Evolutionary conservation across 345 rosid species (phyloP), one percentile per base, ranked within the genome.

Genomic region (Erucastrum elatum): DNA sequence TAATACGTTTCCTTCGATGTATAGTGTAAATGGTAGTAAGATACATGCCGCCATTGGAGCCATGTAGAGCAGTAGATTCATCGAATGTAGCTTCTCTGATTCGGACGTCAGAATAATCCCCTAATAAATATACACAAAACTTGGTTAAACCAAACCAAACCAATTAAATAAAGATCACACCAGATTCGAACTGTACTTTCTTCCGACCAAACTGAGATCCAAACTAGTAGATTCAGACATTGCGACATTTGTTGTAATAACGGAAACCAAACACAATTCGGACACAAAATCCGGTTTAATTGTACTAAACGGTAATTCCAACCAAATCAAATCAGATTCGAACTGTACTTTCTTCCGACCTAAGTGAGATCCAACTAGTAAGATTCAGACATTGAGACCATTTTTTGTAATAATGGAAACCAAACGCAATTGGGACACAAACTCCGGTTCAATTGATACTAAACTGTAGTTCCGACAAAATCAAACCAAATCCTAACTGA

Each of bases 31-130:
- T n/a, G 99, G 99, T 61, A 95, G 65, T 68, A 95, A 84, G 76
- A 95, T 91, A 84, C 88, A 63, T 9, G 98, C 98, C 0, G 98
- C 96, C 96, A 95, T 91, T 1, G 99, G 99, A 4, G 99, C 98
- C 99, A 95, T 95, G 69, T 91, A 93, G 2, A 95, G 82, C 41
- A 95, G 69, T 83, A 95, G 79, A 83, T 95, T 95, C 99, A 95
- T 93, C 0, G 99, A 95, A 76, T 95, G 98, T 12, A 95, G 84
- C 84, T 91, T 93, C 88, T 95, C 99, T 0, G 94, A 88, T 70
- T 95, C 99, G 0, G 97, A 91, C 1, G 94, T 87, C 62, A 95
- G 68, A 26, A 95, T 67, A 15, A 95, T 84, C 77, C 98, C 99
- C 79, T 95, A n/a, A n/a, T n/a, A n/a, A n/a, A n/a, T n/a, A 3